These are phyloP conservation scores for Ophiostoma ips DNA, from an alignment of 2,329 filamentous ascomycete genomes.

Conservation along the genomic window DNA sequence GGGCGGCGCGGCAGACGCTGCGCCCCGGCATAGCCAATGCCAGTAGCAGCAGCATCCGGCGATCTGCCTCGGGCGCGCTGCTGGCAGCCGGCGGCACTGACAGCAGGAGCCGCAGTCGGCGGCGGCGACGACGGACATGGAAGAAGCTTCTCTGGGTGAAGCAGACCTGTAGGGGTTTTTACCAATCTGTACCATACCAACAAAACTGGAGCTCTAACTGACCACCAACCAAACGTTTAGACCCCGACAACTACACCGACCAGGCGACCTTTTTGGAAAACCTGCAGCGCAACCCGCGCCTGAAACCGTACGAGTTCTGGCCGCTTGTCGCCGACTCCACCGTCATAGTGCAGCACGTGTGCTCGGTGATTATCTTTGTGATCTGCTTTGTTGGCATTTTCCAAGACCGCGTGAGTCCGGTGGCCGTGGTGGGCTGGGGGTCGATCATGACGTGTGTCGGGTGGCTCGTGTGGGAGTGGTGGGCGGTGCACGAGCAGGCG, in stretches of 20 bases:
- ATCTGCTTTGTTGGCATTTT: slow-evolving; percentile 89
- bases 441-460: slow-evolving; percentile 71
- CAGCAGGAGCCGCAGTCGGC: slow-evolving; percentile 48
- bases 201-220: too few species aligned
- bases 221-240: slow-evolving; percentile 41
- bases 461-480: slow-evolving; percentile 85
- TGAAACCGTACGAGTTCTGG: slow-evolving; percentile 97
- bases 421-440: slow-evolving; percentile 77
- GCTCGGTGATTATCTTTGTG: slow-evolving; percentile 85
- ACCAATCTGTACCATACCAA: slow-evolving; percentile 1
- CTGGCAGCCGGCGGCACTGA: slow-evolving; percentile 28
- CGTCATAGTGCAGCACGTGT: slow-evolving; percentile 93
- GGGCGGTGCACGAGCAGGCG: slow-evolving; percentile 49
- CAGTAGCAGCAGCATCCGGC: slow-evolving; percentile 17
- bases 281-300: slow-evolving; percentile 81
- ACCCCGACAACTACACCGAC: slow-evolving; percentile 98
- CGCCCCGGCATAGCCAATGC: slow-evolving; percentile 4
- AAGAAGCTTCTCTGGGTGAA: slow-evolving; percentile 98
- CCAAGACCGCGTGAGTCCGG: slow-evolving; percentile 72
- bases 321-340: slow-evolving; percentile 88
- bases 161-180: slow-evolving; percentile 59
- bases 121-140: slow-evolving; percentile 59
- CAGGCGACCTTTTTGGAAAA: slow-evolving; percentile 93
- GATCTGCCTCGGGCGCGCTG: slow-evolving; percentile 1
- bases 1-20: slow-evolving; percentile 1